These are phyloP conservation scores for Solanum chmielewskii DNA, from an alignment of 257 asterid species.

Conservation along the genomic window DNA sequence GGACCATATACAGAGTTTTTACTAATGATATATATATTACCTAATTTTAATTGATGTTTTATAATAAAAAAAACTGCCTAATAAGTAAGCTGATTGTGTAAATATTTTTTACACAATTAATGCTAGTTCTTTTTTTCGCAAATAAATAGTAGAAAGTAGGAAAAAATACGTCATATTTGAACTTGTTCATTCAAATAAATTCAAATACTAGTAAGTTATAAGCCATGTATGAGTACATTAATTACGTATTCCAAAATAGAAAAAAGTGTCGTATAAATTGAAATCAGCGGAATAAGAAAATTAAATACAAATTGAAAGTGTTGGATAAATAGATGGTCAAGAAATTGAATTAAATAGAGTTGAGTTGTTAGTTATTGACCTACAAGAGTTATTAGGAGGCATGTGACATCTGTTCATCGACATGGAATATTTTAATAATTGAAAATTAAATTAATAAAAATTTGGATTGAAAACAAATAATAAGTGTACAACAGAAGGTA, in stretches of 20 bases:
- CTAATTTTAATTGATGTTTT: no score
- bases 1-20: neutral
- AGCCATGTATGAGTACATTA: neutral
- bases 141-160: neutral
- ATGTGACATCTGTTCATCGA: neutral
- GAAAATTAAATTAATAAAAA: neutral
- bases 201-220: neutral
- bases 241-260: neutral
- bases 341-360: neutral
- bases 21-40: neutral
- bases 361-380: slow-evolving; percentile 1
- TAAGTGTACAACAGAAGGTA: neutral
- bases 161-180: neutral
- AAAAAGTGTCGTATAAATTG: neutral
- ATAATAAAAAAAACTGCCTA: no score
- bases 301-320: neutral
- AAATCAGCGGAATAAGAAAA: neutral
- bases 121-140: neutral
- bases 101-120: no score
- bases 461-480: neutral
- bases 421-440: neutral
- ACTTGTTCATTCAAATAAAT: neutral
- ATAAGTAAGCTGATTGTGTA: neutral
- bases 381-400: neutral
- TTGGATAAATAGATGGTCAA: neutral